phyloP scores from a whole-genome alignment of 306 rosid genomes.

The Quercus parvula region DNA sequence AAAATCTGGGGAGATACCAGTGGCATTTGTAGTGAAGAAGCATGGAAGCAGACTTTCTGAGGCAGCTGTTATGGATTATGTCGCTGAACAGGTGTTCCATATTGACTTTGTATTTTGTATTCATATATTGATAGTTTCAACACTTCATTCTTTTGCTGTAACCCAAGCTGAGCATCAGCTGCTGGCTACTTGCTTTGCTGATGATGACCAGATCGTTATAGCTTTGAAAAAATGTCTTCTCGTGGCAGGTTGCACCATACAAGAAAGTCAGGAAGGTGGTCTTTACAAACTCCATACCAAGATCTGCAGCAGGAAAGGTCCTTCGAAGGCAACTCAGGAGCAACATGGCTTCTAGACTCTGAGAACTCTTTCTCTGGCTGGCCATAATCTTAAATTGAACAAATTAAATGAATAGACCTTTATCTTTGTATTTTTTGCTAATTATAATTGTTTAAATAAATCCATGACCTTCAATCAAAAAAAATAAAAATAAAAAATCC shows the following conservation, averaged over 20 bases:
- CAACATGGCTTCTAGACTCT: constrained; percentile 49
- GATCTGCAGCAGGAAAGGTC: constrained; percentile 82
- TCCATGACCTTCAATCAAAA: neutral
- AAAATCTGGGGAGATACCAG: constrained; percentile 75
- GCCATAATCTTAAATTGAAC: neutral
- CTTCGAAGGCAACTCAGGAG: constrained; percentile 57
- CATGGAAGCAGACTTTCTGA: constrained; percentile 51
- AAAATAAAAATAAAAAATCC: no score
- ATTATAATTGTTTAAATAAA: neutral
- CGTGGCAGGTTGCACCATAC: constrained; percentile 71
- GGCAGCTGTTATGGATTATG: constrained; percentile 50
- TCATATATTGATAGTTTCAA: neutral
- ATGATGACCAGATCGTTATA: neutral
- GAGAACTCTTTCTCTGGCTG: neutral
- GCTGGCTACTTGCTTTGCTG: neutral
- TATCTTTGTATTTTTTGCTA: neutral
- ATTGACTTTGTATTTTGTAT: neutral
- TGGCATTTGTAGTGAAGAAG: constrained; percentile 74
- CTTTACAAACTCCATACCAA: constrained; percentile 62
- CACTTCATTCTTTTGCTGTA: neutral
- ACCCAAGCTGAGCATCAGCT: neutral
- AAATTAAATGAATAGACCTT: neutral
- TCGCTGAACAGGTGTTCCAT: constrained; percentile 51
- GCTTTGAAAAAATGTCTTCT: neutral
- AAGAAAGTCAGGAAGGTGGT: constrained; percentile 76